Evolutionary conservation across 179 eudicot genomes (phyloP).

Genomic region (Drosera spatulata): DNA sequence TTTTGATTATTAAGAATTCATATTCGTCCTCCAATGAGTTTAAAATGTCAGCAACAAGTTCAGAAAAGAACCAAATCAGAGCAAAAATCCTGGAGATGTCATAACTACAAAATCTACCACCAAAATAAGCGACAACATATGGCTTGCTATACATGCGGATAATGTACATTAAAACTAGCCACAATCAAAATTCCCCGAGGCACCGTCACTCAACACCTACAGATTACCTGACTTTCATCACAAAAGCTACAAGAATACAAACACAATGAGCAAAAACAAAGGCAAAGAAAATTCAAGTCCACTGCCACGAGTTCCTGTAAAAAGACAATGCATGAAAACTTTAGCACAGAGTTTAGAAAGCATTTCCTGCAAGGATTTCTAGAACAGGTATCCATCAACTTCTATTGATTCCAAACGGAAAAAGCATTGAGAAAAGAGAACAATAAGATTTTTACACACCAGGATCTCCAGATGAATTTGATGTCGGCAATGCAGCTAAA

Average conservation of each 20-base stretch:
- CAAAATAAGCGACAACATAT: too few species aligned
- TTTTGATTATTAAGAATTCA: too few species aligned
- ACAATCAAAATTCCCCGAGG: neutral
- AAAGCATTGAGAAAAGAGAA: neutral
- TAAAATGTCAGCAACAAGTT: too few species aligned
- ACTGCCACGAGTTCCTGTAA: slow-evolving; percentile 34
- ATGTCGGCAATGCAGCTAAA: slow-evolving; percentile 81
- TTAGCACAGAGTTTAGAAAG: slow-evolving; percentile 1
- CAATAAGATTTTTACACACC: slow-evolving; percentile 30
- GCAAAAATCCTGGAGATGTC: too few species aligned
- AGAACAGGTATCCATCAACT: neutral
- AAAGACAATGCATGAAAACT: neutral
- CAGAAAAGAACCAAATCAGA: too few species aligned
- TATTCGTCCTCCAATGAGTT: too few species aligned
- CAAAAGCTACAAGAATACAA: slow-evolving; percentile 30
- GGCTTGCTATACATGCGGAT: too few species aligned
- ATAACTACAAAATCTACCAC: too few species aligned
- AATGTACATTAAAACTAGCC: neutral
- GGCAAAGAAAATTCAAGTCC: slow-evolving; percentile 24
- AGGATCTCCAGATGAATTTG: slow-evolving; percentile 34
- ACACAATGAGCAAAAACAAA: slow-evolving; percentile 19
- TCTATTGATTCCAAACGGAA: neutral
- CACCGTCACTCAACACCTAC: neutral
- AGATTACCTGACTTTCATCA: slow-evolving; percentile 10
- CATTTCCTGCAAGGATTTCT: neutral